These are phyloP conservation scores for Castanea crenata DNA, from an alignment of 306 rosid genomes.

Conservation along the genomic window DNA sequence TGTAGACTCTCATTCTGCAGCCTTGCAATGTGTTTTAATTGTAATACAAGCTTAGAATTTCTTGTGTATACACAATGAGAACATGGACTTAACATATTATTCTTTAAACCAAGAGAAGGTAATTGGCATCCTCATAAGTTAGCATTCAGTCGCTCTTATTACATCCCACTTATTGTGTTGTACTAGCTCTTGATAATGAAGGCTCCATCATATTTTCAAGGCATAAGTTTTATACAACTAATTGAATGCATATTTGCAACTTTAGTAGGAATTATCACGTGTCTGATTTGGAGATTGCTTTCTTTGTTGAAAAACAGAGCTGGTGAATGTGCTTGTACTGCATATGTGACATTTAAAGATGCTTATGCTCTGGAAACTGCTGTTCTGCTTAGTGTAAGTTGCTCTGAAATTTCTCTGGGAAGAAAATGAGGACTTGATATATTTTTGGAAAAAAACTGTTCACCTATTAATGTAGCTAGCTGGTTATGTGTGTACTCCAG, in stretches of 20 bases:
- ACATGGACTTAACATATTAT: neutral
- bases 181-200: conserved; percentile 3
- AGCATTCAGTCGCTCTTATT: neutral
- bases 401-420: neutral
- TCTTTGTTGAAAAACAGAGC: conserved; percentile 47
- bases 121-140: neutral
- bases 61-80: neutral
- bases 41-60: neutral
- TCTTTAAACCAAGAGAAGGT: neutral
- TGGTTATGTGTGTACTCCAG: neutral
- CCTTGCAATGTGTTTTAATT: neutral
- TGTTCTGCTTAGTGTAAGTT: conserved; percentile 70
- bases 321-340: conserved; percentile 53
- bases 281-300: conserved; percentile 23
- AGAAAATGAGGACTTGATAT: neutral
- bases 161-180: neutral
- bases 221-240: conserved; percentile 6
- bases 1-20: neutral
- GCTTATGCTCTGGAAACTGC: conserved; percentile 91
- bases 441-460: neutral
- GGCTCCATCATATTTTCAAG: neutral
- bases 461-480: neutral
- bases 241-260: neutral
- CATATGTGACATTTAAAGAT: conserved; percentile 88
- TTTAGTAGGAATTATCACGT: conserved; percentile 5